Evolutionary conservation across 129 eudicot genomes (phyloP).

Genomic region (Flaveria bidentis): DNA sequence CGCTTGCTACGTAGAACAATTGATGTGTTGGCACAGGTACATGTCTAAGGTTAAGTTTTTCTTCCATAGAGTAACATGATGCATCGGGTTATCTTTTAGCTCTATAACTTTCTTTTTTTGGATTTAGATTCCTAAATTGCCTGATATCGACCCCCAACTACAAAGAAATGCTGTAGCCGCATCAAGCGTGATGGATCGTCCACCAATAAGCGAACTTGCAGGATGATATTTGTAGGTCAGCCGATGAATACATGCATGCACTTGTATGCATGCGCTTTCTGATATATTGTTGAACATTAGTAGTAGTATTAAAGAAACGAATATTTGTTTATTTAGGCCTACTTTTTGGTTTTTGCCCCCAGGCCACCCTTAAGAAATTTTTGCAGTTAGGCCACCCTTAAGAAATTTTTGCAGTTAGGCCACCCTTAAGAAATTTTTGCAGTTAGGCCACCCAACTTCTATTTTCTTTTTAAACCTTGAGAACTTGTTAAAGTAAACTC

Average conservation of each 20-base stretch:
- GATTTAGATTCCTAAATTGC: slow-evolving; percentile 83
- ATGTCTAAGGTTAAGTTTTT: slow-evolving; percentile 4
- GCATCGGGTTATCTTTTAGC: not conserved
- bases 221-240: slow-evolving; percentile 47
- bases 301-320: not conserved
- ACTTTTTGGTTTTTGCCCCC: not conserved
- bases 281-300: not conserved
- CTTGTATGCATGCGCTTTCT: no score
- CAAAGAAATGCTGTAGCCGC: slow-evolving; percentile 84
- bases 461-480: not conserved
- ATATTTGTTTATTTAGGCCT: not conserved
- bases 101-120: not conserved
- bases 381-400: no score
- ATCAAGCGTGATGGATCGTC: slow-evolving; percentile 89
- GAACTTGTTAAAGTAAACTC: no score
- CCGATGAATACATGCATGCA: not conserved
- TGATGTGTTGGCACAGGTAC: slow-evolving; percentile 88
- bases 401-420: not conserved
- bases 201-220: slow-evolving; percentile 92
- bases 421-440: not conserved
- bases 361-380: not conserved
- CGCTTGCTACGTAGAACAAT: slow-evolving; percentile 89
- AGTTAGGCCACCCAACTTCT: slow-evolving; percentile 1
- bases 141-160: slow-evolving; percentile 78
- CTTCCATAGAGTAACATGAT: not conserved